Percentiles rank a stretch among this genome's conserved stretches.
Conservation (phyloP, 352 stramenopile species). For the Pythium insidiosum region DNA sequence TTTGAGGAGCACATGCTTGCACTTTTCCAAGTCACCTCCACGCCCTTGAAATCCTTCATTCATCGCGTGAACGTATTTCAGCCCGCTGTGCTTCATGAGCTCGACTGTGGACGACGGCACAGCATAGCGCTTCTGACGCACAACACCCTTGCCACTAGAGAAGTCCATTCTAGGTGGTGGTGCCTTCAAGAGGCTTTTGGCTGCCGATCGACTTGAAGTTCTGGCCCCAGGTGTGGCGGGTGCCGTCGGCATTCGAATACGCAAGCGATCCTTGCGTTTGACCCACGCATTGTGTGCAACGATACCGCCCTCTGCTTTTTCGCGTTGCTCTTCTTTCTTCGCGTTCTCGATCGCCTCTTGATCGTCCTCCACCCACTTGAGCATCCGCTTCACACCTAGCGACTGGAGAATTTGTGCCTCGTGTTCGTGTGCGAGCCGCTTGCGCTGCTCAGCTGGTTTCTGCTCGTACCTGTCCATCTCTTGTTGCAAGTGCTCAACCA, state of each 20-base stretch:
- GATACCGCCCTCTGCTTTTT: constrained; percentile 66
- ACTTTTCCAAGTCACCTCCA: constrained; percentile 78
- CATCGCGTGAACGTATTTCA: constrained; percentile 84
- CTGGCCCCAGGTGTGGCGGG: background rate
- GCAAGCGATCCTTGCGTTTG: constrained; percentile 70
- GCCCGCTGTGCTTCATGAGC: constrained; percentile 60
- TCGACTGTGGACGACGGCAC: constrained; percentile 67
- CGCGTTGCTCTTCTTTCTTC: constrained; percentile 55
- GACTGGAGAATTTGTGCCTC: constrained; percentile 54
- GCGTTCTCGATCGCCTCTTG: constrained; percentile 56
- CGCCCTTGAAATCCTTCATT: constrained; percentile 79
- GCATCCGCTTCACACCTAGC: constrained; percentile 59
- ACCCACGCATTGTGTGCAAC: constrained; percentile 72
- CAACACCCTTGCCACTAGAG: constrained; percentile 47
- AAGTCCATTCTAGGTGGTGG: constrained; percentile 56
- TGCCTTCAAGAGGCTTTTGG: constrained; percentile 8
- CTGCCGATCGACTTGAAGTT: background rate
- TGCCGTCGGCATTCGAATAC: constrained; percentile 47
- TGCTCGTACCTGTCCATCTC: constrained; percentile 30
- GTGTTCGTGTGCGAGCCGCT: constrained; percentile 23
- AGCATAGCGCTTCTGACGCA: constrained; percentile 44
- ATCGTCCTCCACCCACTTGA: constrained; percentile 73
- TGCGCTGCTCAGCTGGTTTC: constrained; percentile 15
- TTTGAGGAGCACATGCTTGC: constrained; percentile 61
- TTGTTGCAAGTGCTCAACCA: constrained; percentile 66